Percentiles rank a stretch among this genome's conserved stretches.
Evolutionary conservation across 768 basidiomycete genomes (phyloP).

Genomic region (Trametes elegans): DNA sequence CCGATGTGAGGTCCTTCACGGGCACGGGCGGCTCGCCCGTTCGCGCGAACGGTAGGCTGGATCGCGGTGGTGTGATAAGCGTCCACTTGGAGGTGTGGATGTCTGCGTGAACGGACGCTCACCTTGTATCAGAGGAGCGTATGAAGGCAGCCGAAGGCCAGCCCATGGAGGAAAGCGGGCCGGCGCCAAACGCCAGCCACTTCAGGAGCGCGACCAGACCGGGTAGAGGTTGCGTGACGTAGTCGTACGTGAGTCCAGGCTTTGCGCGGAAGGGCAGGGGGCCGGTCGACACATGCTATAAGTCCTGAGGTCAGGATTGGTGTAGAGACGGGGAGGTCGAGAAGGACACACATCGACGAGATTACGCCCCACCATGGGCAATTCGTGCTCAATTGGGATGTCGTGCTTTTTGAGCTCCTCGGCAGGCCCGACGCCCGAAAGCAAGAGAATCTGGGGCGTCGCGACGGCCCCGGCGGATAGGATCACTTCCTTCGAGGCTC

Average conservation of each 20-base stretch:
- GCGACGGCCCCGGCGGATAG: conserved; percentile 47
- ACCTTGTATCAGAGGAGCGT: conserved; percentile 2
- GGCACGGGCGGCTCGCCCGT: not conserved
- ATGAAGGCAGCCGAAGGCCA: not conserved
- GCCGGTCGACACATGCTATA: conserved; percentile 48
- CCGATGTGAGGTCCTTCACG: not conserved
- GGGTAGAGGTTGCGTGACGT: conserved; percentile 38
- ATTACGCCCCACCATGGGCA: conserved; percentile 60
- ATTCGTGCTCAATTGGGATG: conserved; percentile 42
- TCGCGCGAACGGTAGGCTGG: not conserved
- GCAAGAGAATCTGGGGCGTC: conserved; percentile 52
- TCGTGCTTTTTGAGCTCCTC: conserved; percentile 45
- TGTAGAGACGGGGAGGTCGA: conserved; percentile 1
- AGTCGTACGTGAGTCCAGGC: conserved; percentile 55
- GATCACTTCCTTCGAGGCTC: conserved; percentile 56
- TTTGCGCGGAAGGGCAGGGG: conserved; percentile 40
- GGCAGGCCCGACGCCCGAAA: conserved; percentile 55
- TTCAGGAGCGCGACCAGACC: not conserved
- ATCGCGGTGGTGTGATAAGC: too few species aligned
- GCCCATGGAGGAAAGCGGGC: not conserved
- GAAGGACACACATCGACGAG: conserved; percentile 41
- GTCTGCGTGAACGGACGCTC: too few species aligned
- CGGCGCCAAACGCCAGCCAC: conserved; percentile 1
- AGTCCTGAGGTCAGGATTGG: conserved; percentile 38
- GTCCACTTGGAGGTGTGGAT: too few species aligned